Conservation (phyloP, 805 yeast species). For the Metschnikowia chrysomelidarum region DNA sequence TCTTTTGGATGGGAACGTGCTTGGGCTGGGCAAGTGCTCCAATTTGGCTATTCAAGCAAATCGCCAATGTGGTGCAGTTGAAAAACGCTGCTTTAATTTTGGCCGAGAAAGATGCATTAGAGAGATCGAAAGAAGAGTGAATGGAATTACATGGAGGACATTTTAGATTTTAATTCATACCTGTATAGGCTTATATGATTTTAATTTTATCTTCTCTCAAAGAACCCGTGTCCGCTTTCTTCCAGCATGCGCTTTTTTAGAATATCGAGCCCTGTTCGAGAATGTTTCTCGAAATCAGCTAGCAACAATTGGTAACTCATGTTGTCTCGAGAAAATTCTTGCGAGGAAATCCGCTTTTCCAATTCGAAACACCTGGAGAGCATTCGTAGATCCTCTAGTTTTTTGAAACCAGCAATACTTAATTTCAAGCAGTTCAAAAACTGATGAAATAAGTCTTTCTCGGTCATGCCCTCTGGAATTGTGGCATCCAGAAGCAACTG, state of each 20-base stretch:
- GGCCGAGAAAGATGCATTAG: constrained; percentile 73
- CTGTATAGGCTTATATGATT: background rate
- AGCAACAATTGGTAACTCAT: constrained; percentile 10
- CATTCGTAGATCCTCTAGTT: constrained; percentile 36
- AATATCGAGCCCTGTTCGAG: constrained; percentile 15
- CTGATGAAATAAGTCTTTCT: constrained; percentile 24
- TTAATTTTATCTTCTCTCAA: constrained; percentile 3
- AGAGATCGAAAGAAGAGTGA: constrained; percentile 27
- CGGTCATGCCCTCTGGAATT: background rate
- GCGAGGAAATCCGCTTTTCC: constrained; percentile 24
- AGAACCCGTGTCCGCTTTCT: constrained; percentile 13
- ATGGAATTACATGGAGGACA: background rate
- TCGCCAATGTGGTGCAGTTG: constrained; percentile 86
- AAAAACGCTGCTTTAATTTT: constrained; percentile 77
- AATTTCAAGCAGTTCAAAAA: constrained; percentile 39
- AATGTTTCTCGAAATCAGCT: constrained; percentile 14
- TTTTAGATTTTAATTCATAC: constrained; percentile 2
- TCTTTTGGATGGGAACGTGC: constrained; percentile 58
- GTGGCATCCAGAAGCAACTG: constrained; percentile 8
- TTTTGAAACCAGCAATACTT: constrained; percentile 46
- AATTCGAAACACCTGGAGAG: constrained; percentile 39
- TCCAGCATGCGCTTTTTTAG: constrained; percentile 12
- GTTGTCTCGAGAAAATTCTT: constrained; percentile 7
- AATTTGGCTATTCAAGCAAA: constrained; percentile 86
- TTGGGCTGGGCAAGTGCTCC: constrained; percentile 68